Conservation (phyloP, 2,329 filamentous ascomycete genomes). For the Karstenula rhodostoma region DNA sequence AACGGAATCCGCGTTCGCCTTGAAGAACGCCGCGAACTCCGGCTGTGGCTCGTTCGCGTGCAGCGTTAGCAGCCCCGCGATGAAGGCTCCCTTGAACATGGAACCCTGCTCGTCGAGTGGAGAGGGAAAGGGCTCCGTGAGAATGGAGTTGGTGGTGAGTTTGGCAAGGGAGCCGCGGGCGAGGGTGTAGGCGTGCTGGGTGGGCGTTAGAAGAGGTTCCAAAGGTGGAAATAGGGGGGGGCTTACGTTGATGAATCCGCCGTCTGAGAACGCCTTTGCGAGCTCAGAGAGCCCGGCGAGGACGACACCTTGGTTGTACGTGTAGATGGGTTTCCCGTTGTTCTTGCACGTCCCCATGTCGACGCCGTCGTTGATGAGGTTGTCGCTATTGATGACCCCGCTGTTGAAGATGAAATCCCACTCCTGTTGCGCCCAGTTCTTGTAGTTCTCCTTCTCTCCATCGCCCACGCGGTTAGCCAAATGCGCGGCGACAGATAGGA, state of each 20-base stretch:
- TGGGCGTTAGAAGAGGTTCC: constrained; percentile 11
- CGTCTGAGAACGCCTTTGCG: constrained; percentile 52
- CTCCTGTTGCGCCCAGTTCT: constrained; percentile 59
- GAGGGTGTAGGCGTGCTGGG: constrained; percentile 36
- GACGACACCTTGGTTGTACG: constrained; percentile 68
- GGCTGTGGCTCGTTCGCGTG: constrained; percentile 35
- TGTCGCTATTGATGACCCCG: constrained; percentile 62
- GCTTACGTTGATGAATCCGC: constrained; percentile 26
- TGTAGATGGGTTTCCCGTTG: constrained; percentile 60
- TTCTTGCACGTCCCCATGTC: constrained; percentile 58
- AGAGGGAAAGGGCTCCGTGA: constrained; percentile 39
- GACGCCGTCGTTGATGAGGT: constrained; percentile 65
- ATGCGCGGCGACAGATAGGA: constrained; percentile 62
- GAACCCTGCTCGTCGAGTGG: constrained; percentile 38
- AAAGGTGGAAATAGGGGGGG: background rate
- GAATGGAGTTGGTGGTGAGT: constrained; percentile 40
- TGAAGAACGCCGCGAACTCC: constrained; percentile 39
- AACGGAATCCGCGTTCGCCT: constrained; percentile 43
- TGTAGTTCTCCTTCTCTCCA: constrained; percentile 52
- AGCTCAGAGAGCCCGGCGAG: constrained; percentile 65
- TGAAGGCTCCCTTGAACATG: constrained; percentile 50
- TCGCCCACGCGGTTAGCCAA: constrained; percentile 59
- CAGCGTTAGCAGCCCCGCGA: constrained; percentile 42
- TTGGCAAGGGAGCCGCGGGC: constrained; percentile 36
- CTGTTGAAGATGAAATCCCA: constrained; percentile 62